Base-by-base conservation (phyloP, 208 protist genomes). In the Entamoeba moshkovskii region DNA sequence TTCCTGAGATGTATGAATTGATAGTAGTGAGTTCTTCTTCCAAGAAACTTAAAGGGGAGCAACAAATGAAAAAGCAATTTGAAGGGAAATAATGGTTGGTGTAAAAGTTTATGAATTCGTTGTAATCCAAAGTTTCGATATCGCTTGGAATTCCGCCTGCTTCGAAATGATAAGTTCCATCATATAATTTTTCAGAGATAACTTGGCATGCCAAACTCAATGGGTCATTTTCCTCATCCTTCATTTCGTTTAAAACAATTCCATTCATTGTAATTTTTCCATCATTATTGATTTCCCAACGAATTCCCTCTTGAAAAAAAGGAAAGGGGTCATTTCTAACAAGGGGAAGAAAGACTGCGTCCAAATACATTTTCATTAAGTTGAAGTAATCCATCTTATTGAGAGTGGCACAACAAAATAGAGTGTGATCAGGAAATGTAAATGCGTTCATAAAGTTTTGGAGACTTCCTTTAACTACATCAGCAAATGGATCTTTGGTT, bases 211-310 rank as follows among this genome's bases (percentile, higher is more conserved):
- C 16, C 33, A 15, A n/a, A 91, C 6, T n/a, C 4, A 42, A 42
- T 91, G 66, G 66, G n/a, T 91, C 66, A 42, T 3, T 42, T 11
- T 15, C n/a, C 8, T 3, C 4, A 15, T 94, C 95, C 94, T 95
- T 94, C 95, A 96, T 95, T 93, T 96, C 95, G 92, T 95, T 96
- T 92, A 93, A 96, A n/a, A 96, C 95, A 44, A 95, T 52, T 47
- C 95, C 95, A 49, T 95, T 95, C 46, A 94, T 52, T 25, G 11
- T 38, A 44, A 91, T n/a, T 25, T 91, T 18, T 42, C 6, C 29
- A n/a, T 15, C 22, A 42, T 44, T 38, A 38, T 42, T 91, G n/a
- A 42, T 5, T 42, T 91, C 22, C 66, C 52, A 95, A 25, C 49
- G 49, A 8, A 8, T 25, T 94, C 25, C 66, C 22, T 91, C 66